Percentiles rank a stretch among this genome's conserved stretches.
These are phyloP conservation scores for Seiridium cupressi DNA, from an alignment of 2,329 filamentous ascomycete genomes.

Conservation along the genomic window DNA sequence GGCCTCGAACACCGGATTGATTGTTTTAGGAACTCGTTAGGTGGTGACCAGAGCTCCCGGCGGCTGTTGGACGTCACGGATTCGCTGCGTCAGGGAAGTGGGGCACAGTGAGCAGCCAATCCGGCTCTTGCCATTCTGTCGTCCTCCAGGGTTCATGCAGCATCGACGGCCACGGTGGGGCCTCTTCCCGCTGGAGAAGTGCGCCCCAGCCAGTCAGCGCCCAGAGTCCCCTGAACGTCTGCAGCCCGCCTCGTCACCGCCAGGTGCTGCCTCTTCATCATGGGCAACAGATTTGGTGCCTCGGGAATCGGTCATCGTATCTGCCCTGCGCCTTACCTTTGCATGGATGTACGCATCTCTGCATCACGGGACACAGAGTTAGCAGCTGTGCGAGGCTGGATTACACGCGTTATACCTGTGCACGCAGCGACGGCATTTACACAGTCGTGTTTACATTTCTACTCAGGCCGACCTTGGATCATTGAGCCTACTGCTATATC, in stretches of 20 bases:
- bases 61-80: slow-evolving; percentile 2
- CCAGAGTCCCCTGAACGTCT: background rate
- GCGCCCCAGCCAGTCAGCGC: background rate
- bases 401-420: too few species aligned
- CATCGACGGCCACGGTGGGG: background rate
- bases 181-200: background rate
- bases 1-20: background rate
- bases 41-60: slow-evolving; percentile 3
- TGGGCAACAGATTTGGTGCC: too few species aligned
- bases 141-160: background rate
- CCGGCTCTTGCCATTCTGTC: background rate
- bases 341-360: too few species aligned
- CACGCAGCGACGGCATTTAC: too few species aligned
- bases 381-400: too few species aligned
- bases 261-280: background rate
- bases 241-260: background rate
- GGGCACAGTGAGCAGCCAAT: background rate
- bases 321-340: too few species aligned
- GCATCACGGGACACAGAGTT: too few species aligned
- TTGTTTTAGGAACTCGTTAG: slow-evolving; percentile 7
- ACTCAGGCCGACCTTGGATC: too few species aligned
- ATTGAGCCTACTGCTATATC: too few species aligned
- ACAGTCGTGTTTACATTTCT: too few species aligned
- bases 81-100: slow-evolving; percentile 4
- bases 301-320: too few species aligned